A percentile compares a stretch with the other conserved stretches of the same genome.
These are phyloP conservation scores for Nakazawaea peltata DNA, from an alignment of 805 yeast species.

Conservation along the genomic window DNA sequence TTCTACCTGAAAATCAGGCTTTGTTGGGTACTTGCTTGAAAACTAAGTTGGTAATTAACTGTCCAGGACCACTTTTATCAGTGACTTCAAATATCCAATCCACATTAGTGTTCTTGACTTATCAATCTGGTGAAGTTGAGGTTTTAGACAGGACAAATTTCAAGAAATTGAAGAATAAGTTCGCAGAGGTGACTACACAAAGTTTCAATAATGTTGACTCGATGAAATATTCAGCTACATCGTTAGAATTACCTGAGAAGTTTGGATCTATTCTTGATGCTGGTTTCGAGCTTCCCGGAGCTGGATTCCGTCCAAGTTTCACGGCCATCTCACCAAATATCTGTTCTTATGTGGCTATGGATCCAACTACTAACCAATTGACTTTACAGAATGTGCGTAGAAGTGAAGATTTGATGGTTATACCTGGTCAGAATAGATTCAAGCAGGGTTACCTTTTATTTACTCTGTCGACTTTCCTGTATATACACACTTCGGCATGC, in stretches of 20 bases:
- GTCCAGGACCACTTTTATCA: conserved; percentile 22
- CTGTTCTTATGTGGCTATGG: conserved; percentile 29
- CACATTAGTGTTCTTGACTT: conserved; percentile 28
- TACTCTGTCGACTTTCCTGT: conserved; percentile 54
- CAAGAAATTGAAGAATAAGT: conserved; percentile 14
- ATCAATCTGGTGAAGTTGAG: conserved; percentile 37
- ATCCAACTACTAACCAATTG: conserved; percentile 16
- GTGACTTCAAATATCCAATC: conserved; percentile 30
- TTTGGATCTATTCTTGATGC: conserved; percentile 41
- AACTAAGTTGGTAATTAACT: conserved; percentile 9
- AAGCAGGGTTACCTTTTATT: conserved; percentile 25
- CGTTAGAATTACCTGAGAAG: conserved; percentile 20
- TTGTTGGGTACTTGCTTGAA: conserved; percentile 2
- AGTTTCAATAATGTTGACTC: conserved; percentile 7
- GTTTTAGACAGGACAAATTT: conserved; percentile 31
- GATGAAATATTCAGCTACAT: neutral
- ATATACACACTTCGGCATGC: conserved; percentile 62
- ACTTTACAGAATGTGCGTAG: conserved; percentile 14
- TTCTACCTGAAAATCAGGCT: neutral
- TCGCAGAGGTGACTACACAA: neutral
- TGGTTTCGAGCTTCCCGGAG: conserved; percentile 42
- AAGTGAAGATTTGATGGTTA: conserved; percentile 9
- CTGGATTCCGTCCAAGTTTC: conserved; percentile 23
- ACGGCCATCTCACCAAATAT: conserved; percentile 44
- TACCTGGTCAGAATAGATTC: neutral